These are phyloP conservation scores for Ophiostoma pallidulum DNA, from an alignment of 2,329 filamentous ascomycete species.

Conservation along the genomic window DNA sequence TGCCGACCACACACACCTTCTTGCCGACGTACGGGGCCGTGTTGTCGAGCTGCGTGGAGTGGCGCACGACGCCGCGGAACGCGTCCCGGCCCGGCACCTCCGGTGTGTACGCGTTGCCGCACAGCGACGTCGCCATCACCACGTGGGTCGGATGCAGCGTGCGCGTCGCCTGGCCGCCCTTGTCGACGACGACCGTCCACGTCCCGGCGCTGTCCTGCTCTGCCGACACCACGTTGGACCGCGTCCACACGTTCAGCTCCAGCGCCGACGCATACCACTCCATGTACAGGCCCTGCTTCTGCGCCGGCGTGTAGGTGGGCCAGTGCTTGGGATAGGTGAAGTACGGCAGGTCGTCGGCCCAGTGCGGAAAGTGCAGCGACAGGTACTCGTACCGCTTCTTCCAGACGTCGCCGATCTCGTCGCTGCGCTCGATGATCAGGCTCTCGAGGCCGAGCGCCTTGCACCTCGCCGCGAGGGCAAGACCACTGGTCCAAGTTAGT, in stretches of 20 bases:
- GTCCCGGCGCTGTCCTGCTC: conserved; percentile 31
- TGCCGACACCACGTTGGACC: conserved; percentile 17
- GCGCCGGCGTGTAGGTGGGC: conserved; percentile 32
- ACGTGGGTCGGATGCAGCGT: conserved; percentile 9
- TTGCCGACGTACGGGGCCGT: conserved; percentile 34
- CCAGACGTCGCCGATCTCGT: conserved; percentile 38
- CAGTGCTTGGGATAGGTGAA: conserved; percentile 25
- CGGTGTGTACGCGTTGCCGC: conserved; percentile 5
- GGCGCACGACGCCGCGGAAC: neutral
- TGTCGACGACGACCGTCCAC: conserved; percentile 42
- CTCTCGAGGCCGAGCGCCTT: conserved; percentile 18
- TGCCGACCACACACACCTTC: conserved; percentile 64
- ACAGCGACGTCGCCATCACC: conserved; percentile 10
- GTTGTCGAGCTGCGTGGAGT: conserved; percentile 8
- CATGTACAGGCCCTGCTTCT: conserved; percentile 36
- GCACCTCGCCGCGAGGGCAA: conserved; percentile 26
- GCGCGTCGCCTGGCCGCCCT: conserved; percentile 5
- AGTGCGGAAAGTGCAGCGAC: conserved; percentile 15
- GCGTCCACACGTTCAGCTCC: conserved; percentile 28
- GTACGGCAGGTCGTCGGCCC: conserved; percentile 34
- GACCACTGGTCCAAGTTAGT: no score
- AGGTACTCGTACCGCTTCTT: conserved; percentile 32
- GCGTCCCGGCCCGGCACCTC: conserved; percentile 3
- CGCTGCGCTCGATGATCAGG: conserved; percentile 34
- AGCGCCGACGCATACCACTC: conserved; percentile 34